A percentile compares a stretch with the other conserved stretches of the same genome.
Conservation (phyloP, 352 stramenopile species). For the Poterioochromonas sp. region DNA sequence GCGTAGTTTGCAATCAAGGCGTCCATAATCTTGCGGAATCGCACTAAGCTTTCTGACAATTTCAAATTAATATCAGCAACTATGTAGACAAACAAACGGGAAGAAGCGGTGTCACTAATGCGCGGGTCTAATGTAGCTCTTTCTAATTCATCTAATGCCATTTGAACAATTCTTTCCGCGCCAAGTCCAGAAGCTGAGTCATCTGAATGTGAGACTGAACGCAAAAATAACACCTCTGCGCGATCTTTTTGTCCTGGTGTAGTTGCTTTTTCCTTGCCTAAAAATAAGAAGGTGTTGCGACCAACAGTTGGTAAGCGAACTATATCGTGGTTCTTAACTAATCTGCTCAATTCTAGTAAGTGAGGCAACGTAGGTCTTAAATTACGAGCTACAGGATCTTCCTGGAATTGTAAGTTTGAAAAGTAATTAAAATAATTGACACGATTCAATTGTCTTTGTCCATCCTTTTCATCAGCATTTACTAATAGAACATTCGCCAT, state of each 20-base stretch:
- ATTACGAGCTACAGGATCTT: constrained; percentile 94
- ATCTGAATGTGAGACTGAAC: constrained; percentile 61
- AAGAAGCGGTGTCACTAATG: constrained; percentile 60
- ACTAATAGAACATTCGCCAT: constrained; percentile 52
- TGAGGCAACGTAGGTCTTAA: constrained; percentile 97
- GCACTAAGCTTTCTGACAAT: constrained; percentile 46
- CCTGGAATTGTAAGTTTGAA: constrained; percentile 63
- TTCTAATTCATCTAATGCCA: constrained; percentile 95
- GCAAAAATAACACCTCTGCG: constrained; percentile 61
- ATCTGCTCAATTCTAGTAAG: constrained; percentile 89
- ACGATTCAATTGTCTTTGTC: background rate
- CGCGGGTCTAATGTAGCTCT: constrained; percentile 82
- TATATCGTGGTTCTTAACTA: constrained; percentile 66
- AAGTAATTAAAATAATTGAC: constrained; percentile 31
- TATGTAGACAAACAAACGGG: constrained; percentile 65
- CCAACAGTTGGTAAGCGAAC: constrained; percentile 59
- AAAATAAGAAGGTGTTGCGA: constrained; percentile 65
- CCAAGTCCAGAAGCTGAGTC: constrained; percentile 79
- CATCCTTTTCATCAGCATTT: background rate
- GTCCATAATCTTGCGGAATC: constrained; percentile 54
- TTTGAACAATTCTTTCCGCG: constrained; percentile 86
- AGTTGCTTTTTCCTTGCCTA: constrained; percentile 58
- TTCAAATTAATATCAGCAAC: constrained; percentile 54
- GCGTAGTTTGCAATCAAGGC: constrained; percentile 59
- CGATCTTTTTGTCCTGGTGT: constrained; percentile 45